These are phyloP conservation scores for Magnaporthiopsis incrustans DNA, from an alignment of 2,329 filamentous ascomycete species.

Conservation along the genomic window DNA sequence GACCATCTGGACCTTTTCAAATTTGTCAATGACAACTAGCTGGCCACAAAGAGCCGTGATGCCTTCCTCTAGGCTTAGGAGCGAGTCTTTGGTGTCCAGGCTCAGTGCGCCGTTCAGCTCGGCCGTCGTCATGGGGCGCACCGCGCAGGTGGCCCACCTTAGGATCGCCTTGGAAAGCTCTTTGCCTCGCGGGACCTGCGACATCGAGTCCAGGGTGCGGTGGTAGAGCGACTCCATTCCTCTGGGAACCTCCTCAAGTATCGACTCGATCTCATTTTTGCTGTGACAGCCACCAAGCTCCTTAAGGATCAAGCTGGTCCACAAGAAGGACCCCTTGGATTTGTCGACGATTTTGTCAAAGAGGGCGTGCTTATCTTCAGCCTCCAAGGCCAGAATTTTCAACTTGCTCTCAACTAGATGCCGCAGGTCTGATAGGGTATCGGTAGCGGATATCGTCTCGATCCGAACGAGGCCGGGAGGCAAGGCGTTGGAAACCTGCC, in stretches of 20 bases:
- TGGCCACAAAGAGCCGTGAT: conserved; percentile 25
- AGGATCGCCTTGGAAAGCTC: conserved; percentile 27
- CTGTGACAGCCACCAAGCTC: conserved; percentile 21
- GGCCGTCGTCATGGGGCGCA: conserved; percentile 22
- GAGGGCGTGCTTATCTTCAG: conserved; percentile 14
- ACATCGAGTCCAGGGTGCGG: conserved; percentile 23
- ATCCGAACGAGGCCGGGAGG: conserved; percentile 6
- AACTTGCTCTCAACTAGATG: conserved; percentile 5
- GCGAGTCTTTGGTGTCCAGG: conserved; percentile 23
- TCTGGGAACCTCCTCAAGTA: conserved; percentile 23
- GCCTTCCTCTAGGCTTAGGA: conserved; percentile 14
- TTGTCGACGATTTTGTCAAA: conserved; percentile 24
- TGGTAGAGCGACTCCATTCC: conserved; percentile 28
- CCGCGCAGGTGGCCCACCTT: conserved; percentile 25
- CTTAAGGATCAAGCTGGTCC: conserved; percentile 25
- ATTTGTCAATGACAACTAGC: conserved; percentile 26
- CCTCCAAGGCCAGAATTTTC: conserved; percentile 4
- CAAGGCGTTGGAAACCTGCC: conserved; percentile 1
- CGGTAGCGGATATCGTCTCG: conserved; percentile 13
- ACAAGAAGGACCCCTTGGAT: conserved; percentile 28
- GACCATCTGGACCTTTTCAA: conserved; percentile 24
- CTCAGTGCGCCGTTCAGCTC: conserved; percentile 28
- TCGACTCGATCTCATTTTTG: conserved; percentile 20
- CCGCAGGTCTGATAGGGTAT: conserved; percentile 15
- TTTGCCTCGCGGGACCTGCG: conserved; percentile 15